Evolutionary conservation across 2,329 filamentous ascomycete genomes (phyloP), one percentile per base, ranked within the genome.

Genomic region (Myriosclerotinia curreyana): DNA sequence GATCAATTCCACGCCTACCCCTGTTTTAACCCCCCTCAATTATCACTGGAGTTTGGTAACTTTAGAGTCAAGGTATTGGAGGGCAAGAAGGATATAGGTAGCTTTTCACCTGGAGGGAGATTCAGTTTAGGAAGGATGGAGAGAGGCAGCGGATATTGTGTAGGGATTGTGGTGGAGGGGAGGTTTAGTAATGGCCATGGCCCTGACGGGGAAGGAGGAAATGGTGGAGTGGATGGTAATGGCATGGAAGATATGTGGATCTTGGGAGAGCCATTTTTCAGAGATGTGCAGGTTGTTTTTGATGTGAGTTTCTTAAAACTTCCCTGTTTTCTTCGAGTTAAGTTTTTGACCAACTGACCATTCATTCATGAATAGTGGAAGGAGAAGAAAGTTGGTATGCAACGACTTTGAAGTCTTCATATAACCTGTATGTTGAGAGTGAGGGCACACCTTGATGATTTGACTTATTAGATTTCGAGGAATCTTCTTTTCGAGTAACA

Each of bases 191-290:
- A 54, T 20, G 22, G 15, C 5, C 28, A 25, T 25, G 11, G 25
- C 17, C 11, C 2, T 8, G 65, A 60, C 7, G 28, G 22, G 12
- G 53, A 36, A 20, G 51, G 28, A 15, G 59, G 50, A 25, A n/a
- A 55, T 17, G 44, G 28, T 15, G 36, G 38, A 0, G 58, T 62
- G 36, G 59, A 54, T 31, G 65, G 60, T 1, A 64, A 66, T 55
- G 68, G 68, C n/a, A 50, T 70, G 12, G 61, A 56, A 31, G 66
- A 69, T 62, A 36, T 65, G 15, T 71, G 69, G 69, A 65, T 71
- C 36, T 56, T 70, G 42, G 70, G 70, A 28, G 69, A 71, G 61
- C 68, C 68, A 1, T 69, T 71, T n/a, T 71, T 69, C 58, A 63
- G 68, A 61, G 69, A 70, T 66, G 65, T 69, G 9, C 70, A 69